phyloP scores from a whole-genome alignment of 208 protist species.

The Wallacemonas collosoma region DNA sequence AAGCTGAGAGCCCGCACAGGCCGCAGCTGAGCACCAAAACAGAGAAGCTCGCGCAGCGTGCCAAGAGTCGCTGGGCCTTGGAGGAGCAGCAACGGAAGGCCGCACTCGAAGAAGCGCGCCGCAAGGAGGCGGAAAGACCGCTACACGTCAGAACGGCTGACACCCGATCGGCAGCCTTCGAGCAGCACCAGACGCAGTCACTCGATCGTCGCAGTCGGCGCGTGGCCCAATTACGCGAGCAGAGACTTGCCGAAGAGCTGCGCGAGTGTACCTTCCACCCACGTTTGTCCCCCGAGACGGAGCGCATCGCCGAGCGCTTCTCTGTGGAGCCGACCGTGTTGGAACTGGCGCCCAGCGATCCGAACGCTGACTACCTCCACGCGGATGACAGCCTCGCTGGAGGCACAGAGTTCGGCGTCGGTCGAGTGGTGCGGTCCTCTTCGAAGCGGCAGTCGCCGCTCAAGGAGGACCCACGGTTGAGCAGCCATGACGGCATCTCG shows the following conservation, averaged over 20 bases:
- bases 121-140: neutral
- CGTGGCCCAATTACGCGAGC: conserved; percentile 28
- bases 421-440: conserved; percentile 4
- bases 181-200: conserved; percentile 29
- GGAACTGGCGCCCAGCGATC: neutral
- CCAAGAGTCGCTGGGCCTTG: conserved; percentile 27
- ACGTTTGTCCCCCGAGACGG: conserved; percentile 23
- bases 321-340: conserved; percentile 11
- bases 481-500: conserved; percentile 17
- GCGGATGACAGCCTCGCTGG: neutral
- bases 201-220: conserved; percentile 27
- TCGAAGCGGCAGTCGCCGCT: conserved; percentile 10
- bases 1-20: neutral
- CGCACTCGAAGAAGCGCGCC: conserved; percentile 1
- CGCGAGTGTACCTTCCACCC: conserved; percentile 55
- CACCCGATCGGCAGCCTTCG: conserved; percentile 26
- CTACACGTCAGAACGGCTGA: conserved; percentile 10
- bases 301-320: conserved; percentile 24
- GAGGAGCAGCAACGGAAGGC: conserved; percentile 17
- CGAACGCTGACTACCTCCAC: no score
- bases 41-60: conserved; percentile 32
- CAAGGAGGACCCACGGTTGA: conserved; percentile 15
- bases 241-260: conserved; percentile 29
- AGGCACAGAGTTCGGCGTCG: conserved; percentile 1
- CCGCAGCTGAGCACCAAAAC: conserved; percentile 26